These are phyloP conservation scores for Cutaneotrichosporon mucoides DNA, from an alignment of 1,284 basidiomycete genomes.

Conservation along the genomic window DNA sequence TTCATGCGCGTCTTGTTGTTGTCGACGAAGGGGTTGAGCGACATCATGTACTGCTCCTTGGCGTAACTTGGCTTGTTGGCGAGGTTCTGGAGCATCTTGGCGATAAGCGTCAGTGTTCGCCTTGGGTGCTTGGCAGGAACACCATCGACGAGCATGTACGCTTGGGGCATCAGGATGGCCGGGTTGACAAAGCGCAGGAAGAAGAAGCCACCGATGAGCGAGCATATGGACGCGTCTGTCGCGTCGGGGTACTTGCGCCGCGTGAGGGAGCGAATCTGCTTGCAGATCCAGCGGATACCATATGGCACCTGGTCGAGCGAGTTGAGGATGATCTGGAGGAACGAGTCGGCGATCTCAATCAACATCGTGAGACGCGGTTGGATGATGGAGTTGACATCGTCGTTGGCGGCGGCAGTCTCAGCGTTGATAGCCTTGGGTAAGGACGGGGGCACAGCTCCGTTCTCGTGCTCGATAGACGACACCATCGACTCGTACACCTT, in stretches of 20 bases:
- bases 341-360: conserved; percentile 98
- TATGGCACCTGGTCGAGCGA: conserved; percentile 97
- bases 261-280: conserved; percentile 94
- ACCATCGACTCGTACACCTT: conserved; percentile 99
- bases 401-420: conserved; percentile 86
- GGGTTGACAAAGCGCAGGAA: conserved; percentile 99
- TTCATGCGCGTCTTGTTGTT: conserved; percentile 97
- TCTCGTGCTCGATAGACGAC: conserved; percentile 95
- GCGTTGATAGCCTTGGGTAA: conserved; percentile 87
- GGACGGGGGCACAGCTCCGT: conserved; percentile 80
- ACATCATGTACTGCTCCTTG: conserved; percentile 98
- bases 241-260: conserved; percentile 98
- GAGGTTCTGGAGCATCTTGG: conserved; percentile 98
- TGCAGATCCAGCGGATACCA: conserved; percentile 99
- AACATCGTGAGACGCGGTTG: conserved; percentile 93
- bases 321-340: conserved; percentile 95
- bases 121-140: conserved; percentile 96
- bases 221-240: conserved; percentile 95
- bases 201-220: conserved; percentile 98
- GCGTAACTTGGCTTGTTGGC: conserved; percentile 98
- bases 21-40: conserved; percentile 96
- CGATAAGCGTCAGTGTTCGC: conserved; percentile 92
- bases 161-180: conserved; percentile 98
- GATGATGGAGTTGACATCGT: conserved; percentile 95
- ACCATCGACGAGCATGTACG: conserved; percentile 98